Percentiles rank a stretch among this genome's conserved stretches.
Evolutionary conservation across 768 basidiomycete species (phyloP).

Genomic region (Mrakia gelida): DNA sequence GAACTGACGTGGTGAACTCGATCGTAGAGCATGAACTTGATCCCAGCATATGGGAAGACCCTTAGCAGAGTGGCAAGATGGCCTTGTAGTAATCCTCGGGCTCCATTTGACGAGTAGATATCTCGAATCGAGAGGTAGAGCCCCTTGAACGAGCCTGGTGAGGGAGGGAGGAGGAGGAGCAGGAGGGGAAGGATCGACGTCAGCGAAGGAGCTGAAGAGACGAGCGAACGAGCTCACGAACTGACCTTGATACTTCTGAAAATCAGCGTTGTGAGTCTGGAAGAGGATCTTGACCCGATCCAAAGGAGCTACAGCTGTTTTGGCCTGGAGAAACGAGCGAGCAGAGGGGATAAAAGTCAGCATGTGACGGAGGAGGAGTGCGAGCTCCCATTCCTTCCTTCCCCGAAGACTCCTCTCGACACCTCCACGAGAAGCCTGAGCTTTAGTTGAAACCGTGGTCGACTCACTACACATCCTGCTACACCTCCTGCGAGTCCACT

Average conservation of each 20-base stretch:
- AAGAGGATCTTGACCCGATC: constrained; percentile 99
- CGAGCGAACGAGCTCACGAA: constrained; percentile 3
- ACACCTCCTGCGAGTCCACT: constrained; percentile 89
- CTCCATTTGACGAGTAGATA: constrained; percentile 58
- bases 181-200: neutral
- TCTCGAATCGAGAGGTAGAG: constrained; percentile 68
- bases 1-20: constrained; percentile 66
- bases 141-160: constrained; percentile 77
- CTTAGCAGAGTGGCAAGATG: constrained; percentile 91
- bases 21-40: constrained; percentile 97
- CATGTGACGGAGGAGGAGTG: constrained; percentile 9
- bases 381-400: neutral
- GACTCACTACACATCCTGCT: constrained; percentile 87
- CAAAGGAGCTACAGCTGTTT: constrained; percentile 89
- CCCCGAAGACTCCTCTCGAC: neutral
- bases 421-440: constrained; percentile 31
- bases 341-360: constrained; percentile 27
- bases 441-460: constrained; percentile 24
- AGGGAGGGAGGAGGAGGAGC: too few relatives aligned
- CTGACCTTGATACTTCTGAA: constrained; percentile 84
- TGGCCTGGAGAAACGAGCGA: constrained; percentile 57
- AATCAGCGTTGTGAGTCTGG: constrained; percentile 94
- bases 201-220: neutral
- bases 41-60: constrained; percentile 93
- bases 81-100: constrained; percentile 84